Percentiles rank a stretch among this genome's conserved stretches.
These are phyloP conservation scores for Fusarium sp. DNA, from an alignment of 2,329 filamentous ascomycete species.

Conservation along the genomic window DNA sequence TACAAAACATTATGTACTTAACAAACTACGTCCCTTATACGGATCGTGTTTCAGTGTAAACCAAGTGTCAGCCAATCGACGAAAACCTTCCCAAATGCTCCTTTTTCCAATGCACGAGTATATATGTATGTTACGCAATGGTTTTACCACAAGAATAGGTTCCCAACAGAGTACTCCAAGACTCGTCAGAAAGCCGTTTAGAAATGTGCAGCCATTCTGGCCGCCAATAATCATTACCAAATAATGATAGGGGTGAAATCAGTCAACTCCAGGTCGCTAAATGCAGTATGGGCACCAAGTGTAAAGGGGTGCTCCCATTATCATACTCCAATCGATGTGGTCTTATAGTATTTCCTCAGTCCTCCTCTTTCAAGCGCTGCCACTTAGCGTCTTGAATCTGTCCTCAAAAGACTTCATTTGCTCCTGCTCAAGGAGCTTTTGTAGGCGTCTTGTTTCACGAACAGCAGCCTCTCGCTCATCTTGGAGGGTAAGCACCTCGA, in stretches of 20 bases:
- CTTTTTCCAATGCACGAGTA: constrained; percentile 36
- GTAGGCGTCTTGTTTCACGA: constrained; percentile 76
- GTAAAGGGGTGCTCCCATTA: constrained; percentile 27
- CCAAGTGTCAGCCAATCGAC: constrained; percentile 13
- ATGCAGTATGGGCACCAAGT: constrained; percentile 49
- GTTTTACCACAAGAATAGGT: constrained; percentile 26
- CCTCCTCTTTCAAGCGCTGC: constrained; percentile 41
- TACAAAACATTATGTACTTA: constrained; percentile 50
- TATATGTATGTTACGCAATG: constrained; percentile 22
- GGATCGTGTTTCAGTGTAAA: constrained; percentile 27
- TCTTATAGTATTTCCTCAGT: constrained; percentile 9
- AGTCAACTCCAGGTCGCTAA: constrained; percentile 56
- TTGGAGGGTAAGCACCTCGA: constrained; percentile 85
- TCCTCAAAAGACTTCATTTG: constrained; percentile 64
- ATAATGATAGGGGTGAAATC: constrained; percentile 43
- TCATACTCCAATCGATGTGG: constrained; percentile 24
- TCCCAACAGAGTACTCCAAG: constrained; percentile 32
- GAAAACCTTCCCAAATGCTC: constrained; percentile 24
- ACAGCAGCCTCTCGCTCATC: constrained; percentile 80
- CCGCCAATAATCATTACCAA: constrained; percentile 28
- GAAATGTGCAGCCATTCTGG: constrained; percentile 23
- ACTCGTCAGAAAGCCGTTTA: constrained; percentile 23
- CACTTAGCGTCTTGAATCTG: constrained; percentile 53
- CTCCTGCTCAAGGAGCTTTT: constrained; percentile 74
- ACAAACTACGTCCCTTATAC: constrained; percentile 24